Base-by-base conservation (phyloP, 2,329 filamentous ascomycete genomes). In the Pochonia chlamydosporia region DNA sequence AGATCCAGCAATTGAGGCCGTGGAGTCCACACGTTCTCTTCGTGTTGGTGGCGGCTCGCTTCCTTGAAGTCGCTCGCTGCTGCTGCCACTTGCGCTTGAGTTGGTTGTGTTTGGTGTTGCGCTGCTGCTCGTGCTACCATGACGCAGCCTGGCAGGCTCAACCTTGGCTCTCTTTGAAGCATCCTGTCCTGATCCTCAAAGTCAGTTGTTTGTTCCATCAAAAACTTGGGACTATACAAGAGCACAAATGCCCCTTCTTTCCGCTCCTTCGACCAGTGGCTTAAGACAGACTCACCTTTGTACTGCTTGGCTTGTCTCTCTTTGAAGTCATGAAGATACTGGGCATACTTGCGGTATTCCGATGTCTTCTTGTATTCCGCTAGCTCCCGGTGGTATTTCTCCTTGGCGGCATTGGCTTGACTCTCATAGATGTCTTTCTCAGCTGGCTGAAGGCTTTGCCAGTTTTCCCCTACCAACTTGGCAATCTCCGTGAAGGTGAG, bases 401-500 rank as follows among this genome's bases (percentile, higher is more conserved):
- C 86, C 65, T 92, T 92, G 23, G 84, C 84, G 14, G 75, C 66
- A 49, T 84, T 82, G 21, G 87, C 87, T 59, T 87, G 81, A 33
- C 76, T 77, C 62, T 92, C 87, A 55, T 79, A 92, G 0, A 76
- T 74, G 59, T 89, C 87, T 58, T 87, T 87, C 54, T 87, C 82
- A 1, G 71, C 65, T 1, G 80, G 73, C 2, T 79, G 72, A 8
- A 92, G 67, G 44, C 80, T 83, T 60, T 92, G 87, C 87, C 87
- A 92, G 59, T 86, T 81, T 59, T 92, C 87, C 6, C 87, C 87
- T 1, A 91, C 87, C 1, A 89, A 70, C 59, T 91, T 91, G 10
- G 87, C 87, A 52, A 92, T 90, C 58, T 91, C 87, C 2, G 87
- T 90, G 57, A 93, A 93, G 1, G 84, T 86, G 4, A 92, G 68